Base-by-base conservation (phyloP, 2,329 filamentous ascomycete species). In the Pseudocercospora fijiensis region DNA sequence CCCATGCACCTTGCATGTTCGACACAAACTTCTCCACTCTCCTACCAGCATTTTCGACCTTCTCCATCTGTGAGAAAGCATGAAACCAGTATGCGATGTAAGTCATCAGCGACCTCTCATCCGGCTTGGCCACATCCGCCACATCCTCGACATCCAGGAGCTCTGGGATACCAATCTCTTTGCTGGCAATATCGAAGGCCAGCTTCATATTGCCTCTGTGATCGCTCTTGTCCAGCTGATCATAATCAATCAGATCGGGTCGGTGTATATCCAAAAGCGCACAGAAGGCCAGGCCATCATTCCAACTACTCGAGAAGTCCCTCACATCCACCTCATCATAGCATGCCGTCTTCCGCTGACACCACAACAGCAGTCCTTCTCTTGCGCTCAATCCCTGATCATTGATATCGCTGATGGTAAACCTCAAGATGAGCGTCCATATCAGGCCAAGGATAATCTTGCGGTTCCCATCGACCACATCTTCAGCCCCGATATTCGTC, bases 21-120 rank as follows among this genome's bases (percentile, higher is more conserved):
- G 91, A 92, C 71, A 99, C 91, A 74, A 99, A 99, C 79, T 99
- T 99, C 81, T 99, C 95, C 4, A 99, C 95, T 70, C 95, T 87
- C 65, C 95, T 87, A 4, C 95, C 95, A 3, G 95, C 95, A 76
- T 99, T 99, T 78, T 99, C 95, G 8, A 99, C 95, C 76, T 94
- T 90, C 80, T 99, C 95, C 88, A 99, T 96, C 75, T 98, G 94
- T 28, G 94, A 98, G 77, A 99, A 99, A 71, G 95, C 95, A 76
- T 99, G 95, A 84, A 99, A 99, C 95, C 95, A 99, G 82, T 99
- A 99, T 68, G 95, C 95, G 72, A 99, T 99, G 78, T 99, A 99
- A 0, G 95, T 99, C 95, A 99, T 99, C 76, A 99, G 84, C 76
- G 91, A 96, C 72, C 92, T 89, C 79, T 99, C 95, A 76, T 99